phyloP scores from a whole-genome alignment of 176 grass and related monocot species.

The Lolium perenne region DNA sequence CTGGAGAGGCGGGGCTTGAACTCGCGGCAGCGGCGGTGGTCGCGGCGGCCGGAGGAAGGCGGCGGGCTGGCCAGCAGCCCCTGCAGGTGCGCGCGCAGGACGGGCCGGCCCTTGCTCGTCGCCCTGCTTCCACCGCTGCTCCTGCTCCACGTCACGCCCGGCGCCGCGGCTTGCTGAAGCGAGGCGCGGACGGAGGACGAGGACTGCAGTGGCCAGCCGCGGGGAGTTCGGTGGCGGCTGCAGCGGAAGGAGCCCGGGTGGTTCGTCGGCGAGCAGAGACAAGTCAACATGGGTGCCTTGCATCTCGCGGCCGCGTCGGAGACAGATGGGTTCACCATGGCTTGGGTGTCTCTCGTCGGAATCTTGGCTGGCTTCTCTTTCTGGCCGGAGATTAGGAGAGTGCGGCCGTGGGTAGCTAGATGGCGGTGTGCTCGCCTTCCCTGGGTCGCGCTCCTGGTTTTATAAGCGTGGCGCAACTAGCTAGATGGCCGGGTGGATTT shows the following conservation, averaged over 20 bases:
- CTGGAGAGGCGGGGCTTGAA: neutral
- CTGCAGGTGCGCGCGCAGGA: neutral
- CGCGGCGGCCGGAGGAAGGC: too few species aligned
- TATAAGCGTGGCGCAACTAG: conserved; percentile 7
- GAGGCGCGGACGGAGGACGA: neutral
- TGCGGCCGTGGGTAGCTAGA: neutral
- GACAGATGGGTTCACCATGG: conserved; percentile 45
- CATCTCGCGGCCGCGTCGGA: neutral
- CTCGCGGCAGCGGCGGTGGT: too few species aligned
- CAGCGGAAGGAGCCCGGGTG: too few species aligned
- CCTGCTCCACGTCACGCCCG: too few species aligned
- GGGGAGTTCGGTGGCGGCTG: neutral
- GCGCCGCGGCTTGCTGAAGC: neutral
- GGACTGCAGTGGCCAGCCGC: neutral
- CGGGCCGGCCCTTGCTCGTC: neutral
- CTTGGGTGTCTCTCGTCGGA: neutral
- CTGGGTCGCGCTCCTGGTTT: neutral
- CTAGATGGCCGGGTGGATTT: neutral
- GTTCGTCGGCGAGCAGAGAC: conserved; percentile 49
- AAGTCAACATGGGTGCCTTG: neutral
- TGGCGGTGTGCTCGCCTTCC: neutral
- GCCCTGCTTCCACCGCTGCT: neutral
- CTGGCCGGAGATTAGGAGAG: neutral
- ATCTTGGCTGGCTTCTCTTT: too few species aligned
- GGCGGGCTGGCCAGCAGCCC: too few species aligned